Conservation (phyloP, 345 rosid genomes). For the Sapria himalayana region DNA sequence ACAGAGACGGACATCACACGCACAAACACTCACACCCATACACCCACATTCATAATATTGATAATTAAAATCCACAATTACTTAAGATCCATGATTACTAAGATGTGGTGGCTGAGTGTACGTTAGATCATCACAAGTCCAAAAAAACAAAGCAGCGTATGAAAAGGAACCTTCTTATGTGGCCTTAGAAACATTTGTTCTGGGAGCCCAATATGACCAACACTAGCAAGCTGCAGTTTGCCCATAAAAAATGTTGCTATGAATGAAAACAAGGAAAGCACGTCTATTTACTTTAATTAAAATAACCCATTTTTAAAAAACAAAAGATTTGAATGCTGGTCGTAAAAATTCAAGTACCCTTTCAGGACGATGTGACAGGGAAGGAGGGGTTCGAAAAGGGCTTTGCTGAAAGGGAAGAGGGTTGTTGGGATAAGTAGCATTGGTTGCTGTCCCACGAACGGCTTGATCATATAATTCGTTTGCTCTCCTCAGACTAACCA, state of each 20-base stretch:
- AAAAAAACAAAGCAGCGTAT: not conserved
- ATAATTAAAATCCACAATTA: no score
- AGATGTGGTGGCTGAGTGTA: no score
- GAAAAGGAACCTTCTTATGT: conserved; percentile 54
- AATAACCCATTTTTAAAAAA: not conserved
- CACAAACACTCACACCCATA: no score
- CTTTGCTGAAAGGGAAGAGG: conserved; percentile 26
- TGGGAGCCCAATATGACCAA: conserved; percentile 20
- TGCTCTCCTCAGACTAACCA: conserved; percentile 21
- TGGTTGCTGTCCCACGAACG: conserved; percentile 7
- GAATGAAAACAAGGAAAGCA: conserved; percentile 1
- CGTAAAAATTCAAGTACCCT: conserved; percentile 25
- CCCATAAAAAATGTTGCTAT: conserved; percentile 3
- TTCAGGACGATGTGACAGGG: conserved; percentile 34
- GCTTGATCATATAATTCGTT: conserved; percentile 21
- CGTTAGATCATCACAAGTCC: no score
- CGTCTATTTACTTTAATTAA: not conserved
- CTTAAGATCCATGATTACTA: no score
- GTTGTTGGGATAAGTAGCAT: conserved; percentile 4
- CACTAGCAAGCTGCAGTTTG: conserved; percentile 21
- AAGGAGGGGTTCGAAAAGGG: conserved; percentile 90
- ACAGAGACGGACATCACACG: no score
- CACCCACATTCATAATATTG: no score
- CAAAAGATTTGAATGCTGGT: not conserved
- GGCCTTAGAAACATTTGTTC: conserved; percentile 26